Evolutionary conservation across 306 rosid genomes (phyloP).

Genomic region (Sphenostylis stenocarpa): DNA sequence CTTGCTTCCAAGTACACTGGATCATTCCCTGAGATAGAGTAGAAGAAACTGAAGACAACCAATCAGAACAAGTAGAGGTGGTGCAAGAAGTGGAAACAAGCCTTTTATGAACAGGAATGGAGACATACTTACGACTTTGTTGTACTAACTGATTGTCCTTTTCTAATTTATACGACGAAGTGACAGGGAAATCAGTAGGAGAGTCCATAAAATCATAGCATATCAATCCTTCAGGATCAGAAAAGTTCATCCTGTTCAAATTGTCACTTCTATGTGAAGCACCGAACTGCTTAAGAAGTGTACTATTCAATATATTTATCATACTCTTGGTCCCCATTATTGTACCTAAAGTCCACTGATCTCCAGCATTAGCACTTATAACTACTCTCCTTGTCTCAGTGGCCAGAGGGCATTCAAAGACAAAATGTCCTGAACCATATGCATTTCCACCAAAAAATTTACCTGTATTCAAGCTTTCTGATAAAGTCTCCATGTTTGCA

Average conservation of each 20-base stretch:
- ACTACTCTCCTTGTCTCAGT: slow-evolving; percentile 14
- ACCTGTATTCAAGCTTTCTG: slow-evolving; percentile 45
- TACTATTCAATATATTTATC: slow-evolving; percentile 73
- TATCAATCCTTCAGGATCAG: slow-evolving; percentile 49
- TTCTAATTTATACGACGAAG: slow-evolving; percentile 48
- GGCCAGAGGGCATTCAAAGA: slow-evolving; percentile 35
- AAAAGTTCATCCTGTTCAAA: slow-evolving; percentile 45
- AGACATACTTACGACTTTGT: slow-evolving; percentile 46
- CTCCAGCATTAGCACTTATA: slow-evolving; percentile 12
- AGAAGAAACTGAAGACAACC: slow-evolving; percentile 49
- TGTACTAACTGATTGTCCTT: slow-evolving; percentile 39
- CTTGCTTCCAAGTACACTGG: slow-evolving; percentile 84
- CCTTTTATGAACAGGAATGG: slow-evolving; percentile 47
- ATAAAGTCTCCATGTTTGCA: slow-evolving; percentile 40
- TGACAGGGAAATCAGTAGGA: slow-evolving; percentile 39
- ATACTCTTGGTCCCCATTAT: slow-evolving; percentile 94
- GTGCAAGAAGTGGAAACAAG: slow-evolving; percentile 64
- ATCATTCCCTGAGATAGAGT: slow-evolving; percentile 79
- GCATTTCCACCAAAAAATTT: slow-evolving; percentile 34
- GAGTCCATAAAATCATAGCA: slow-evolving; percentile 56
- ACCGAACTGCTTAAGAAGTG: slow-evolving; percentile 58
- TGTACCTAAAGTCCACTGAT: slow-evolving; percentile 60
- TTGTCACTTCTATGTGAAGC: slow-evolving; percentile 44
- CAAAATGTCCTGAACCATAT: slow-evolving; percentile 41
- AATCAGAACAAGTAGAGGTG: slow-evolving; percentile 54